Evolutionary conservation across 306 rosid genomes (phyloP), one percentile per base, ranked within the genome.

Genomic region (Purshia tridentata): DNA sequence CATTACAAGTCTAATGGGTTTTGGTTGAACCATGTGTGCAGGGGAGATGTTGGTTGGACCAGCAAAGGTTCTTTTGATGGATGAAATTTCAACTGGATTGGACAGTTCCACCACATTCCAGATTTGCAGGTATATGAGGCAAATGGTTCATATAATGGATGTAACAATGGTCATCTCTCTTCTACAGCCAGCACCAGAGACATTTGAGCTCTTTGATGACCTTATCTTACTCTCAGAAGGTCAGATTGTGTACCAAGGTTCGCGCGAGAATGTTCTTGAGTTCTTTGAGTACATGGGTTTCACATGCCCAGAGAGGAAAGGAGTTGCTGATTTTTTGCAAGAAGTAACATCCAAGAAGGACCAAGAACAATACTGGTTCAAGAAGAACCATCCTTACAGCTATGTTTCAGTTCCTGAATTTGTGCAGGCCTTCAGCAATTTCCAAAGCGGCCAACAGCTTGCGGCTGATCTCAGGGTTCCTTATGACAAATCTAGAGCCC

Each of bases 41-140:
- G 98, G 98, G 41, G 98, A 92, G 75, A 92, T 92, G 97, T 67
- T 92, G 76, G 97, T 82, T 23, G 98, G 98, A 54, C 97, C 98
- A 3, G 97, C 90, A 51, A 88, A 88, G 74, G 97, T 86, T 39
- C 78, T 90, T 1, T 74, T 93, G 56, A 90, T 93, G 98, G 97
- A 90, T 76, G 97, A 93, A 74, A 90, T 93, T 58, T 93, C 98
- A 57, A 93, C 98, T 8, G 98, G 98, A 2, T 78, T 93, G 63
- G 98, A 93, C 72, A 93, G 98, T 75, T 88, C 98, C 46, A 88
- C 98, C 50, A 90, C 98, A 3, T 93, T 88, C 60, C 97, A 93
- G 67, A 93, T 90, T 39, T 80, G 88, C 87, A 90, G 77, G 72
- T 90, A 80, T 85, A 80, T 93, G 91, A 84, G 84, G 64, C 98